Base-by-base conservation (phyloP, 257 asterid species). In the Vinca minor region DNA sequence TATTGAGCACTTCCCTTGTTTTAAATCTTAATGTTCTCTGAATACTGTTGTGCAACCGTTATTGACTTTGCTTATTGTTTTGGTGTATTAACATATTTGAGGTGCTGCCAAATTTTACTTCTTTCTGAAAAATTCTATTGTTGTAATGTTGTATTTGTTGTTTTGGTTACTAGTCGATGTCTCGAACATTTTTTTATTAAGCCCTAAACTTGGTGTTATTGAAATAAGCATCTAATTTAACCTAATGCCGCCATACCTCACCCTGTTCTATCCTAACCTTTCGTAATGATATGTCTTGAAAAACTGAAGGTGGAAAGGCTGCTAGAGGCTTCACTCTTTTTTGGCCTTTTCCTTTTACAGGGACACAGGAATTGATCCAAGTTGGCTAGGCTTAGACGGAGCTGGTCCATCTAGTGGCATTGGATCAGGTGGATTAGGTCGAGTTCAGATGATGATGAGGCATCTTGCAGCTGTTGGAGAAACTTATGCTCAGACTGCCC, bases 391-490 rank as follows among this genome's bases (percentile, higher is more conserved):
- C 59, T 75, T 82, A 69, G 96, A 88, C 36, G 92, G 87, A 60
- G 89, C 92, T 29, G 87, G 96, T 54, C 84, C 88, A 1, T 84
- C 95, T 53, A 77, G 59, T n/a, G 64, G 78, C 42, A 57, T 15
- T 42, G 73, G 79, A 44, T 64, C 79, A 17, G 81, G 59, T 5
- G 89, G 96, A 69, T 69, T 88, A 52, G 83, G 89, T 49, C 82
- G 87, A 54, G 88, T 88, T 71, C 96, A 88, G 82, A 84, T 81
- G 94, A 86, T 88, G 83, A 86, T 88, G 96, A 82, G 96, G 71
- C 96, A 88, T 59, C 85, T 88, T 57, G 95, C 96, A 39, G 92
- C 96, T 58, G 96, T 86, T 41, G 96, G 96, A 69, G 96, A 88
- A 70, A 88, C 90, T 20, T 85, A 85, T 62, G 86, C 92, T 39